phyloP scores from a whole-genome alignment of 2,329 filamentous ascomycete genomes.

The Colletotrichum zoysiae region DNA sequence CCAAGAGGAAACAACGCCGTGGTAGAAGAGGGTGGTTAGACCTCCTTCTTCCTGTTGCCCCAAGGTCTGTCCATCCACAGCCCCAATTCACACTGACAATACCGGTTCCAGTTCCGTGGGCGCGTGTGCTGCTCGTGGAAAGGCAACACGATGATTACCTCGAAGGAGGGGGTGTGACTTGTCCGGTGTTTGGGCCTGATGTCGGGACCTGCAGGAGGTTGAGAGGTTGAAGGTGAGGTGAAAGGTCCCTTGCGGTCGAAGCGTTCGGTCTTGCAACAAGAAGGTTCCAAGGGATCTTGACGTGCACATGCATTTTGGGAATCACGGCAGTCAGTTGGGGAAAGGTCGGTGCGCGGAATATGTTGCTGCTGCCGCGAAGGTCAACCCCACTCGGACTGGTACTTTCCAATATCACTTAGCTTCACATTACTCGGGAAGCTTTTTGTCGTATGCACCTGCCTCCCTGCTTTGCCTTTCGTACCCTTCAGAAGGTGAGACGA shows the following conservation, averaged over 20 bases:
- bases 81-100: conserved; percentile 27
- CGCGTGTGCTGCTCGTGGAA: conserved; percentile 27
- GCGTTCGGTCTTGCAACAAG: conserved; percentile 30
- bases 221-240: conserved; percentile 40
- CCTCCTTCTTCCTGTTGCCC: conserved; percentile 20
- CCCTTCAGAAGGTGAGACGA: neutral
- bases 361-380: neutral
- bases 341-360: conserved; percentile 16
- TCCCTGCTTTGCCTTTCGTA: conserved; percentile 1
- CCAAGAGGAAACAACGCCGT: conserved; percentile 1
- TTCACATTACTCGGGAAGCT: conserved; percentile 22
- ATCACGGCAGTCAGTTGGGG: conserved; percentile 1
- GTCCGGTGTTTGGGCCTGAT: conserved; percentile 41
- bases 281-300: conserved; percentile 37
- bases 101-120: conserved; percentile 29
- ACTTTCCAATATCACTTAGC: neutral
- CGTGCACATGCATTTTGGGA: conserved; percentile 30
- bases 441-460: neutral
- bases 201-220: conserved; percentile 39
- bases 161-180: neutral
- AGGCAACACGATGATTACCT: conserved; percentile 18
- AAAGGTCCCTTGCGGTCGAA: conserved; percentile 39
- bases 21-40: conserved; percentile 15
- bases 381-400: neutral
- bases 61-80: conserved; percentile 17